Conservation (phyloP, 768 basidiomycete genomes). For the Amylocystis lapponica region DNA sequence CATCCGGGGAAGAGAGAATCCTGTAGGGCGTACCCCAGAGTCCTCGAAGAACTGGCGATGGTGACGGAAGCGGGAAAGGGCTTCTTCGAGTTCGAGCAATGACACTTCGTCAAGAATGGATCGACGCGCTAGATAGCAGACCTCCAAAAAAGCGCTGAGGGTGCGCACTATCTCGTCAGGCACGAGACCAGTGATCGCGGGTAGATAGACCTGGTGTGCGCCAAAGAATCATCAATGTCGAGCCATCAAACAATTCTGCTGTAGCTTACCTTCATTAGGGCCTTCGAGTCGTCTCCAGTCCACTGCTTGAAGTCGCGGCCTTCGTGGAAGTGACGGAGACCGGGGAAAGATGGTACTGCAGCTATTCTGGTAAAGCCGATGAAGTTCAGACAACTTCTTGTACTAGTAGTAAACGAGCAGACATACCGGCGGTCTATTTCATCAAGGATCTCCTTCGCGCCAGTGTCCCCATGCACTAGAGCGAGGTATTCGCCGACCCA, state of each 20-base stretch:
- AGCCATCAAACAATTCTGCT: not conserved
- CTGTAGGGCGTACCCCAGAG: constrained; percentile 4
- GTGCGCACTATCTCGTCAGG: constrained; percentile 11
- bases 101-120: not conserved
- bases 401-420: too few relatives aligned
- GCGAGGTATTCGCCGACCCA: constrained; percentile 11
- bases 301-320: constrained; percentile 23
- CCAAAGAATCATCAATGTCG: not conserved
- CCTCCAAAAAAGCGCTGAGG: constrained; percentile 16
- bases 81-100: not conserved
- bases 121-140: constrained; percentile 15
- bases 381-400: too few relatives aligned
- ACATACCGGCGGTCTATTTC: too few relatives aligned
- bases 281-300: constrained; percentile 25
- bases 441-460: not conserved
- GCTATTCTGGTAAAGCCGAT: too few relatives aligned
- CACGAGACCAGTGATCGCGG: constrained; percentile 14
- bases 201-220: constrained; percentile 16
- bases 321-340: constrained; percentile 15
- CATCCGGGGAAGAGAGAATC: constrained; percentile 12
- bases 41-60: constrained; percentile 2
- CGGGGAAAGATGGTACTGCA: constrained; percentile 14
- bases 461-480: not conserved
- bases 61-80: not conserved
- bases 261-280: constrained; percentile 19